phyloP scores from a whole-genome alignment of 116 monocot genomes.

The Papilionanthe hybrid region DNA sequence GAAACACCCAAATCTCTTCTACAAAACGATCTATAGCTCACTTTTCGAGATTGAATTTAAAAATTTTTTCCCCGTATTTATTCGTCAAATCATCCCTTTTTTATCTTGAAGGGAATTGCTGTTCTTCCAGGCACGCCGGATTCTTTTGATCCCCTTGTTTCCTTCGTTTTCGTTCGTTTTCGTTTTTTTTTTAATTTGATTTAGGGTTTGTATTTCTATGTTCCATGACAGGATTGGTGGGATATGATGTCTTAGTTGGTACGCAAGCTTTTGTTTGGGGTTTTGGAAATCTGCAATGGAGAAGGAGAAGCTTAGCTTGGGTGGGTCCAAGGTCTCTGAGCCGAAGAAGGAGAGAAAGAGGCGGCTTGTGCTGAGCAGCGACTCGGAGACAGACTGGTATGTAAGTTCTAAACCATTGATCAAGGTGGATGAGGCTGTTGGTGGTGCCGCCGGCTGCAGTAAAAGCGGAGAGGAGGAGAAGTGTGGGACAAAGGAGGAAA shows the following conservation, averaged over 20 bases:
- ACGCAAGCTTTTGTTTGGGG: not conserved
- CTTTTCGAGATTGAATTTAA: too few species aligned
- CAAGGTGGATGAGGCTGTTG: conserved; percentile 8
- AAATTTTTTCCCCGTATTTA: not conserved
- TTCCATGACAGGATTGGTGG: not conserved
- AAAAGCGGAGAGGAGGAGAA: conserved; percentile 2
- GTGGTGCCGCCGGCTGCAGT: not conserved
- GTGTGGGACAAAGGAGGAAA: not conserved
- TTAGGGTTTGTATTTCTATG: not conserved
- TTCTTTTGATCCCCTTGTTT: not conserved
- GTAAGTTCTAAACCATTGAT: conserved; percentile 5
- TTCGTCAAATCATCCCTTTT: not conserved
- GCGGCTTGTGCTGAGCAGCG: conserved; percentile 30
- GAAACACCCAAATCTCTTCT: not conserved
- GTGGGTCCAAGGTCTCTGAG: conserved; percentile 9
- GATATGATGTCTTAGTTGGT: not conserved
- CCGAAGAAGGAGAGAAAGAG: conserved; percentile 35
- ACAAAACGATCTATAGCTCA: not conserved
- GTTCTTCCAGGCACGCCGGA: not conserved
- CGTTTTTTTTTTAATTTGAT: not conserved
- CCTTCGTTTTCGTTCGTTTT: not conserved
- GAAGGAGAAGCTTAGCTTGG: conserved; percentile 10
- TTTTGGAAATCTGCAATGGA: conserved; percentile 7
- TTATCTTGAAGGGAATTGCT: not conserved
- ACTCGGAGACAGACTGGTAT: conserved; percentile 46